Base-by-base conservation (phyloP, 106 monocot species). In the Triglochin maritima region DNA sequence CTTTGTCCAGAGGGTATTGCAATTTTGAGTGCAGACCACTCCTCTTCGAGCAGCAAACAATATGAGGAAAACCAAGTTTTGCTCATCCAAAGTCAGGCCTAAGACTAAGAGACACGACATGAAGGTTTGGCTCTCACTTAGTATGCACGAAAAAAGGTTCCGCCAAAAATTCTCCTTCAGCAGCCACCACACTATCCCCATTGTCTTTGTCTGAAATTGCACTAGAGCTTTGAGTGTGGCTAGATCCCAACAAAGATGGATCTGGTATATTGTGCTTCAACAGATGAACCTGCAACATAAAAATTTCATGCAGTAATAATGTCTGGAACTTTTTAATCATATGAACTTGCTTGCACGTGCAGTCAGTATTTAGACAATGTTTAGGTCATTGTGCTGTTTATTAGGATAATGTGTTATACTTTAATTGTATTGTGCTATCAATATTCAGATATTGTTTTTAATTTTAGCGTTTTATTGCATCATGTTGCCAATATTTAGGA, bases 181-280 rank as follows among this genome's bases (percentile, higher is more conserved):
- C 51, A 46, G 54, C 46, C 44, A 58, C 57, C 55, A 56, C 41
- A 60, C 75, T 71, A 60, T 60, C 59, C 52, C 70, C 66, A 29
- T 29, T 81, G 66, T 94, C 94, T 62, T 84, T 88, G 50, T 84
- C 92, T 65, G n/a, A 13, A 3, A 43, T 79, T 77, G 71, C 7
- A 73, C 17, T 74, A 47, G 77, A 73, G 60, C 62, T 72, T 46
- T 82, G 87, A 43, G 67, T 29, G 59, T 82, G 63, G 15, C 72
- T 73, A 57, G 77, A 71, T 17, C 69, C 57, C 55, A 82, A 67
- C 14, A 72, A 53, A 63, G 98, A 98, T 67, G 98, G 92, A 69
- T 98, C 98, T 51, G 86, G 88, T 69, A 98, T 82, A 12, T 65
- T 72, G 69, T 98, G 98, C 77, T 98, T 98, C 78, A 98, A 73